These are phyloP conservation scores for Phytophthora melonis DNA, from an alignment of 352 stramenopile genomes.

Conservation along the genomic window DNA sequence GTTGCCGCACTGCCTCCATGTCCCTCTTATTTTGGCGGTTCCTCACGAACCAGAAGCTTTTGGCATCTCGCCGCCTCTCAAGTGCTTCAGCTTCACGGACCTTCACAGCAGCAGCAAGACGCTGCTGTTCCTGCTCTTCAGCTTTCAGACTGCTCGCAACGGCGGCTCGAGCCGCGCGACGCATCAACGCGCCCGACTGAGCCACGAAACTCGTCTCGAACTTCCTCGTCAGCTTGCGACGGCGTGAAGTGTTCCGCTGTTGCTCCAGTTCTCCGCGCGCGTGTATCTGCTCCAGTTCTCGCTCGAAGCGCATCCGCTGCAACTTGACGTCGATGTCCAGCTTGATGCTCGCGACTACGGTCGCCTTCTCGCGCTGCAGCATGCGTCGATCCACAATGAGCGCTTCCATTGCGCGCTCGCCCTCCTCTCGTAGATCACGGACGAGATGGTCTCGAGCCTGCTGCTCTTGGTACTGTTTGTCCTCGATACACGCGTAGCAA, in stretches of 20 bases:
- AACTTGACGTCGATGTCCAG: constrained; percentile 79
- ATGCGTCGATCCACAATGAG: constrained; percentile 76
- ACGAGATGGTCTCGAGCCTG: constrained; percentile 58
- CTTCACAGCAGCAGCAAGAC: constrained; percentile 32
- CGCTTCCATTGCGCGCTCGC: constrained; percentile 68
- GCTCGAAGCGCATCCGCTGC: constrained; percentile 69
- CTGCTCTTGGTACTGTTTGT: constrained; percentile 50
- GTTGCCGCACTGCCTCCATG: constrained; percentile 31
- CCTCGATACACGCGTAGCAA: constrained; percentile 42
- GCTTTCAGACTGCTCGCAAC: constrained; percentile 47
- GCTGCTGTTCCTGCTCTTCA: constrained; percentile 47
- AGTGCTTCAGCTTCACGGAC: constrained; percentile 49
- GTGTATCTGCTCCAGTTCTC: constrained; percentile 56
- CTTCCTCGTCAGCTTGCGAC: constrained; percentile 53
- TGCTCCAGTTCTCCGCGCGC: constrained; percentile 53
- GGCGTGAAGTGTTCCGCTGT: constrained; percentile 52
- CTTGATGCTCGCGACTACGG: constrained; percentile 62
- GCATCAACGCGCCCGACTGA: constrained; percentile 76
- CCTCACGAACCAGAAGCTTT: constrained; percentile 73
- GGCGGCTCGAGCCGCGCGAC: constrained; percentile 52
- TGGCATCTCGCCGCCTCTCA: constrained; percentile 59
- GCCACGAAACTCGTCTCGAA: constrained; percentile 67
- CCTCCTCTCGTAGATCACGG: constrained; percentile 69
- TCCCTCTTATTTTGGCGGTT: constrained; percentile 62
- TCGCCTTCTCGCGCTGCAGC: constrained; percentile 67